Base-by-base conservation (phyloP, 2,329 filamentous ascomycete species). In the Cryphonectria japonica region DNA sequence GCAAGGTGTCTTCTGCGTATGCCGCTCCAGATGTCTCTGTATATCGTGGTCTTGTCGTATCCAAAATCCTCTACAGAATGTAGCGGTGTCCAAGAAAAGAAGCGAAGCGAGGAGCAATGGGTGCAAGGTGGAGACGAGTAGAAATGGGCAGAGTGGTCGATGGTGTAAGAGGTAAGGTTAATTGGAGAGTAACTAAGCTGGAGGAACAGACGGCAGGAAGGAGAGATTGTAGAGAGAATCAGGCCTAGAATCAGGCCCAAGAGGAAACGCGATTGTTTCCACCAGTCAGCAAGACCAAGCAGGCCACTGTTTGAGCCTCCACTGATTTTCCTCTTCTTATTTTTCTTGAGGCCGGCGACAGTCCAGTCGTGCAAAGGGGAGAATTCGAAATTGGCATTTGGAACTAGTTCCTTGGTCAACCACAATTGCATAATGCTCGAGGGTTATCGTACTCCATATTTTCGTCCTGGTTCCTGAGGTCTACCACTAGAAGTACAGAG, bases 51-150 rank as follows among this genome's bases (percentile, higher is more conserved):
- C 67, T 46, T 39, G 46, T 50, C 22, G 67, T 69, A 57, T 69
- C 26, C 62, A 69, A 69, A 60, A 46, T 26, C 11, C 43, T 54
- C 14, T 46, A 26, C 16, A 62, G 14, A 46, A 39, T 9, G 66
- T n/a, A 26, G 64, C 50, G 3, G 63, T 43, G 66, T 66, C 61
- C 61, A 64, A 64, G 41, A 29, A n/a, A 16, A 19, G n/a, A 43
- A 43, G 34, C 32, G 37, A 37, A 43, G 61, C 37, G 59, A 62
- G 6, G 32, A 62, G 39, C 39, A 46, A 29, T 64, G 37, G 13
- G 22, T 43, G 61, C 39, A 43, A 43, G 62, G 37, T 57, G 54
- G 69, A 66, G 46, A 63, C 62, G 66, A 67, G 66, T 71, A 52
- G 67, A 34, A 52, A 63, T 62, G 66, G 54, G 59, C 50, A 60